Base-by-base conservation (phyloP, 148 eudicot species). In the Chenopodium album region DNA sequence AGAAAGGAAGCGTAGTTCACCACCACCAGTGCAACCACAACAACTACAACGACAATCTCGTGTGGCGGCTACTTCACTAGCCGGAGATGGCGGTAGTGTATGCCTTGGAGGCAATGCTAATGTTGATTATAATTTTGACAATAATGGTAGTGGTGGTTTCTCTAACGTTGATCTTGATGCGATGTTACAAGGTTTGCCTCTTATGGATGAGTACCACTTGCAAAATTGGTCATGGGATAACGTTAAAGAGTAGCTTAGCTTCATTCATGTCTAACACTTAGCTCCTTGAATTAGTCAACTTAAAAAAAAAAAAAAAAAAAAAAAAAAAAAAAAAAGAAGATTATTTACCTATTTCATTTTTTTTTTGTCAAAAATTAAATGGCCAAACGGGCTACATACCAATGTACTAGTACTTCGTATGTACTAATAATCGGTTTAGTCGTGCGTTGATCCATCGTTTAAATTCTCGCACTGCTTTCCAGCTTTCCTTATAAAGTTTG, bases 151-250 rank as follows among this genome's bases (percentile, higher is more conserved):
- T 26, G 37, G 14, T 29, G 75, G 47, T n/a, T 17, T 73, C 7
- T 73, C 67, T 8, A 62, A 1, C 28, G 13, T 22, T 10, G 82
- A 83, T 12, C 78, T 75, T 56, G 76, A 83, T 26, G 60, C 31
- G 4, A 54, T 83, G 76, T 56, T 79, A 29, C 71, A 67, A 54
- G 67, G 26, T 41, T 56, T 74, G 16, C 82, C 78, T 37, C 60
- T 73, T 7, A 34, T 79, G 52, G 82, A 79, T 67, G 85, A 73
- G 9, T 10, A 9, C 44, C 44, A 41, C 54, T 37, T 78, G 1
- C 63, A 74, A 3, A 74, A 22, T 13, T 79, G 82, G 79, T 9
- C 82, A 16, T 78, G 47, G 78, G 31, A 73, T 78, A 34, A 41
- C 7, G 64, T 19, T 50, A 10, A 32, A n/a, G 1, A 71, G 19